phyloP scores from a whole-genome alignment of 2,329 filamentous ascomycete genomes.

The Colletotrichum aenigma region DNA sequence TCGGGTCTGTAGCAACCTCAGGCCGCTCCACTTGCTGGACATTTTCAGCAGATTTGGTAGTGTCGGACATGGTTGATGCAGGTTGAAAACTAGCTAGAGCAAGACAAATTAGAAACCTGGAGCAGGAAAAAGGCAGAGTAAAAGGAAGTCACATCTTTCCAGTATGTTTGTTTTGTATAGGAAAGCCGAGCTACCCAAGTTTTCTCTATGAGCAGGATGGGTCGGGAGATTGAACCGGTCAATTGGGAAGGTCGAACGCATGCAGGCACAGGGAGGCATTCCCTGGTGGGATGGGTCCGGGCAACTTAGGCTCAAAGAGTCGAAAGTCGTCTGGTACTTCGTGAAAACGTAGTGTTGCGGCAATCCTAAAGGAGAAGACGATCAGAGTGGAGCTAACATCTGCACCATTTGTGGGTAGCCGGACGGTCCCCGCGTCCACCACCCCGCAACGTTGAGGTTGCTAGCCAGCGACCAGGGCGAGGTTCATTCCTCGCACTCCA shows the following conservation, averaged over 20 bases:
- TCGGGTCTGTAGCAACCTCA: neutral
- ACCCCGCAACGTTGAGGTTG: neutral
- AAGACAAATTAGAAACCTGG: neutral
- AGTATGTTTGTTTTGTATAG: neutral
- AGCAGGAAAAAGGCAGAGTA: neutral
- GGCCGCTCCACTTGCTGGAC: slow-evolving; percentile 7
- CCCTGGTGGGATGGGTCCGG: neutral
- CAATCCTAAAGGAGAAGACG: neutral
- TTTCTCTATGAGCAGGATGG: neutral
- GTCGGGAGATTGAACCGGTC: neutral
- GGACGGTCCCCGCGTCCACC: neutral
- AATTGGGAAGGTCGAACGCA: neutral
- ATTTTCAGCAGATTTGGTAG: slow-evolving; percentile 17
- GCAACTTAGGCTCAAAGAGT: neutral
- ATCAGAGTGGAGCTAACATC: neutral
- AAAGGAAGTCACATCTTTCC: neutral
- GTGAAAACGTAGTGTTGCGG: neutral
- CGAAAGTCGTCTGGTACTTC: neutral
- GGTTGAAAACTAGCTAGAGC: neutral
- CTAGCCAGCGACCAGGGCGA: neutral
- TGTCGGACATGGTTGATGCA: slow-evolving; percentile 8
- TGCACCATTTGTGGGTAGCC: neutral
- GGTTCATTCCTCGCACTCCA: neutral
- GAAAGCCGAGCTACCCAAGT: neutral
- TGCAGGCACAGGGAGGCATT: neutral